phyloP scores from a whole-genome alignment of 352 stramenopile species.

The Globisporangium middletonii region DNA sequence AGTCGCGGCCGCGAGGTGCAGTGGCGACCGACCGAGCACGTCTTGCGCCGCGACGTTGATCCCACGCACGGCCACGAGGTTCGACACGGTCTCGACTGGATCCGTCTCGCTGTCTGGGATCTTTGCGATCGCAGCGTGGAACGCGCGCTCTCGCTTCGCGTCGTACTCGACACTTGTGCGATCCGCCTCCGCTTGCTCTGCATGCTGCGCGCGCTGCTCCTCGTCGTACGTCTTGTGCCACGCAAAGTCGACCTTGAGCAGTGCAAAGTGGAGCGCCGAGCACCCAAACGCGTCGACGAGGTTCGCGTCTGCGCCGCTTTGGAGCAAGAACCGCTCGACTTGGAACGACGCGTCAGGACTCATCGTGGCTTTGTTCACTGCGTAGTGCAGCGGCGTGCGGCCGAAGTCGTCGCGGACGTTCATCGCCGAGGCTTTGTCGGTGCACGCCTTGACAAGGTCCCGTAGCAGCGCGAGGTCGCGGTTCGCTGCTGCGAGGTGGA shows the following conservation, averaged over 20 bases:
- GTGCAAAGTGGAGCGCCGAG: slow-evolving; percentile 52
- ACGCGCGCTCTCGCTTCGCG: slow-evolving; percentile 34
- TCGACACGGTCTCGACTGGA: slow-evolving; percentile 74
- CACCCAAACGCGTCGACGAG: slow-evolving; percentile 54
- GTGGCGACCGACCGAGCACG: slow-evolving; percentile 40
- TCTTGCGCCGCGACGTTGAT: slow-evolving; percentile 38
- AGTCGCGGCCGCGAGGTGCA: slow-evolving; percentile 65
- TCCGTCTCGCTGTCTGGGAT: slow-evolving; percentile 47
- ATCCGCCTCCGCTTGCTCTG: slow-evolving; percentile 19
- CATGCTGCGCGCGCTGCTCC: slow-evolving; percentile 19
- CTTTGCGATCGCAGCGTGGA: slow-evolving; percentile 25
- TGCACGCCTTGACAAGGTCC: slow-evolving; percentile 29
- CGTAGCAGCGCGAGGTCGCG: slow-evolving; percentile 59
- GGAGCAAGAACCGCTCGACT: slow-evolving; percentile 60
- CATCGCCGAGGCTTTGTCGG: slow-evolving; percentile 29
- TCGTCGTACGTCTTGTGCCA: slow-evolving; percentile 54
- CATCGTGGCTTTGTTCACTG: slow-evolving; percentile 63
- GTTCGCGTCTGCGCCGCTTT: slow-evolving; percentile 44
- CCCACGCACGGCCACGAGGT: slow-evolving; percentile 41
- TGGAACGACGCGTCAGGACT: slow-evolving; percentile 73
- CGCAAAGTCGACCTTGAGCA: slow-evolving; percentile 61
- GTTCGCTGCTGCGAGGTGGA: slow-evolving; percentile 56
- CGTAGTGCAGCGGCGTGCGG: slow-evolving; percentile 66
- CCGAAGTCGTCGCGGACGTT: slow-evolving; percentile 45
- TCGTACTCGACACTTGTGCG: slow-evolving; percentile 39